A percentile compares a stretch with the other conserved stretches of the same genome.
Conservation (phyloP, 2,329 filamentous ascomycete genomes). For the Endoconidiophora laricicola region DNA sequence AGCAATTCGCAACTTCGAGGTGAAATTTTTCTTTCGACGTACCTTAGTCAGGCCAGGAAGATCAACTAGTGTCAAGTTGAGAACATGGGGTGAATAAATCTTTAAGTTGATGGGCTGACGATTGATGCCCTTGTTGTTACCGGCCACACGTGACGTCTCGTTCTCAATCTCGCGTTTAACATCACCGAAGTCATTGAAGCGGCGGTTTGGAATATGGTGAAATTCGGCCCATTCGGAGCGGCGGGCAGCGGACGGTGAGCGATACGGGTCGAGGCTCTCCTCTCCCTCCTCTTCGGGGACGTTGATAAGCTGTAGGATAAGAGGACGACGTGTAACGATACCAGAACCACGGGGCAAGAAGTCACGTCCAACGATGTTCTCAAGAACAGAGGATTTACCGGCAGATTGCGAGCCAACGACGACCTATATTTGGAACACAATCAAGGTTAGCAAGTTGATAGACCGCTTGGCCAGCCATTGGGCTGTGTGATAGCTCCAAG, state of each 20-base stretch:
- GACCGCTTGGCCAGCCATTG: not conserved
- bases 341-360: conserved; percentile 92
- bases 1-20: not conserved
- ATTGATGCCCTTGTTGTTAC: conserved; percentile 97
- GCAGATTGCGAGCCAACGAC: conserved; percentile 97
- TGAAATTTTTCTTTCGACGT: conserved; percentile 14
- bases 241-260: conserved; percentile 52
- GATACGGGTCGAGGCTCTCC: conserved; percentile 56
- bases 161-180: conserved; percentile 95
- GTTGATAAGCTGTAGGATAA: conserved; percentile 97
- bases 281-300: conserved; percentile 61
- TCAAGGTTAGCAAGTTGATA: not conserved
- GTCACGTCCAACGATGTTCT: conserved; percentile 96
- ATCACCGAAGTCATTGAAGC: conserved; percentile 79
- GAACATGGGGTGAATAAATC: conserved; percentile 91
- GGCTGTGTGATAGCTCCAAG: no score
- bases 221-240: conserved; percentile 82
- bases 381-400: conserved; percentile 93
- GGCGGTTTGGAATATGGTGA: conserved; percentile 78
- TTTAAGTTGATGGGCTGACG: conserved; percentile 95
- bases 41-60: conserved; percentile 91
- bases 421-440: conserved; percentile 41
- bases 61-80: conserved; percentile 92
- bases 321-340: conserved; percentile 83
- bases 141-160: conserved; percentile 79